Evolutionary conservation across 768 basidiomycete genomes (phyloP), one percentile per base, ranked within the genome.

Genomic region (Mycena venus): DNA sequence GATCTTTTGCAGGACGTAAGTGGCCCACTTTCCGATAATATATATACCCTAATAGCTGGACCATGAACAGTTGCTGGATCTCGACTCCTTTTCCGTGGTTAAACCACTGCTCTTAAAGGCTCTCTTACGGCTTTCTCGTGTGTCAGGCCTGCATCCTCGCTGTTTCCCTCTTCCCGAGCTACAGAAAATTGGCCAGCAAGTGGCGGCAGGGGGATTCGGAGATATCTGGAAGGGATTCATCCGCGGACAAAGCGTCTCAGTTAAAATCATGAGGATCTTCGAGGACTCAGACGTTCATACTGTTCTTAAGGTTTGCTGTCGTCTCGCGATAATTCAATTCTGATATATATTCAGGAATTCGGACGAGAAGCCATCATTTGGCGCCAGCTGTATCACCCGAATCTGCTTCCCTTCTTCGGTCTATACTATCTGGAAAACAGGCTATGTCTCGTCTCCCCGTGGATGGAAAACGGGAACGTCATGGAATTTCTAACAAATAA

Each of bases 401-500:
- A 77, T 31, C 51, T 80, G 40, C 67, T 81, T 29, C 70, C 78
- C 7, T 81, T 79, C 62, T 64, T 79, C 29, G 80, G 80, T 15
- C 38, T 78, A 23, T 72, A 79, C 44, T 62, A 74, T 55, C 67
- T 77, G 59, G 64, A 70, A 0, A 44, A 58, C 17, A 51, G 76
- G 12, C 42, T 79, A 29, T 77, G 75, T 27, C 79, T 84, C 17
- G 32, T 84, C 19, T 72, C 75, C 9, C 80, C 81, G 4, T 82
- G 82, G 81, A 83, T 83, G 82, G 68, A 77, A 36, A 74, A 82
- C 17, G 82, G 83, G 0, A 77, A 80, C 4, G 64, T 83, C 17
- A 21, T 72, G 1, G 61, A 77, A 14, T 79, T 72, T 60, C 14
- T 82, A 58, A 49, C 17, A 58, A 9, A 38, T 15, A 21, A 31